Base-by-base conservation (phyloP, 257 asterid genomes). In the Capsicum baccatum region DNA sequence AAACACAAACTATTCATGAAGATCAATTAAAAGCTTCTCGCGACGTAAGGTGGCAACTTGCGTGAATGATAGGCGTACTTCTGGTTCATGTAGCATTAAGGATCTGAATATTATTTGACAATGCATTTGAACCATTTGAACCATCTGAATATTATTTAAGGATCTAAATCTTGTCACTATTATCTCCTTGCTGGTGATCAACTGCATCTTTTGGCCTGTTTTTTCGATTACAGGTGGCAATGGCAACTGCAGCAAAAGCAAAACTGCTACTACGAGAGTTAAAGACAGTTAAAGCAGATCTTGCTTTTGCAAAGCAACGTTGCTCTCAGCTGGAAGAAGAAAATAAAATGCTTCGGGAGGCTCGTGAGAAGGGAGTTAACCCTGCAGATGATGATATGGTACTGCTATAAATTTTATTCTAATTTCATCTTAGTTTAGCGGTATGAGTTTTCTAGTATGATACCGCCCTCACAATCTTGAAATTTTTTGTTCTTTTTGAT, bases 171-270 rank as follows among this genome's bases (percentile, higher is more conserved):
- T n/a, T 60, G 67, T 60, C n/a, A n/a, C 3, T 19, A 48, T 2
- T 44, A 52, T 83, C 21, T 56, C 69, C 71, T 81, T 84, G 81
- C 70, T 84, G 63, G 80, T 83, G 82, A 84, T 50, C 19, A 74
- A 74, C 21, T 84, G 86, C 87, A 87, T 83, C 73, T 76, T 44
- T 82, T 52, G 15, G 37, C 62, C 59, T 35, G 16, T 57, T 80
- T 66, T 47, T 50, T 64, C 70, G 73, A 71, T 86, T 71, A 42
- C 89, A 96, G 99, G 98, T 96, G 84, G 98, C 98, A 59, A 90
- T 94, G 98, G 99, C 99, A 47, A 96, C 98, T 13, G 98, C 99
- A 84, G 99, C 98, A 5, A 96, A 96, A 87, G 98, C 98, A 9
- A 96, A 96, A 84, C 91, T 96, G 68, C 96, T 94, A 0, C 91